Percentiles rank a stretch among this genome's conserved stretches.
Evolutionary conservation across 139 green algal species (phyloP).

Genomic region (Chlorella sp.): DNA sequence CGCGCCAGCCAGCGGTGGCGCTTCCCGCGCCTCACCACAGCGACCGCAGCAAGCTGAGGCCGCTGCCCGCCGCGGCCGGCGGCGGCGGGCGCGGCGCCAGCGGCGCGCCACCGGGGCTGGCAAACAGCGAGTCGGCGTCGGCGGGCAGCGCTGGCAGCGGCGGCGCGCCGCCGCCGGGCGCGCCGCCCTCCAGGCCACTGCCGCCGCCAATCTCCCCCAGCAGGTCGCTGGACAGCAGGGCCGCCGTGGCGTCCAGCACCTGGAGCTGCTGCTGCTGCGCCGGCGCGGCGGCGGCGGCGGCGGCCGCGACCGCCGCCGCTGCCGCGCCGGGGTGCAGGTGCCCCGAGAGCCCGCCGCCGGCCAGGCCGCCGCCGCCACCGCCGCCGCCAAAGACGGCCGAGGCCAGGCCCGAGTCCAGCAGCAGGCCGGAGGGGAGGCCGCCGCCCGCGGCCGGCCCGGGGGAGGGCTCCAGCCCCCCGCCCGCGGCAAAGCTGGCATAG

Average conservation of each 20-base stretch:
- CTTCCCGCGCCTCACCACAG: conserved; percentile 30
- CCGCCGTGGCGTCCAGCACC: not conserved
- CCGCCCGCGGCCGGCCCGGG: too few species aligned
- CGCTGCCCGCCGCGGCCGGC: not conserved
- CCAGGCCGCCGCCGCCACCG: not conserved
- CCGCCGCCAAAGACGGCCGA: not conserved
- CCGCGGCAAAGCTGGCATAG: conserved; percentile 19
- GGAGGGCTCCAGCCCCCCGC: not conserved
- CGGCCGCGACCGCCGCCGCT: not conserved
- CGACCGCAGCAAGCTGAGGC: conserved; percentile 11
- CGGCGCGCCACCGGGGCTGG: not conserved
- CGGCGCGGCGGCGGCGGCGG: not conserved
- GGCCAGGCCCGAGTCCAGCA: not conserved
- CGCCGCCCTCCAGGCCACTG: not conserved
- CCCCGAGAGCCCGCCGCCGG: not conserved
- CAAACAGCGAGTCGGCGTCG: conserved; percentile 6
- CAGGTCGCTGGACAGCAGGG: conserved; percentile 36
- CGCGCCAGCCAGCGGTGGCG: too few species aligned
- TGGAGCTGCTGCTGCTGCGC: not conserved
- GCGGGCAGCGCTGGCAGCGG: not conserved
- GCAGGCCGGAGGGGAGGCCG: not conserved
- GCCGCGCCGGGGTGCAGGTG: not conserved
- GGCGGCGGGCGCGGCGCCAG: not conserved
- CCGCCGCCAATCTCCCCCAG: conserved; percentile 35
- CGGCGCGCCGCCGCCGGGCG: not conserved